phyloP scores from a whole-genome alignment of 176 grass and related monocot genomes.

The Zea mays region Zm-B73-REFERENCE-NAM-5.0 NC_050104.1:142701001-142701500 shows the following conservation, averaged over 20 bases:
- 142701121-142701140: neutral
- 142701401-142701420: slow-evolving; percentile 64
- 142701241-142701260: slow-evolving; percentile 17
- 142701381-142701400: slow-evolving; percentile 67
- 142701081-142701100: neutral
- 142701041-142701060: slow-evolving; percentile 26
- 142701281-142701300: slow-evolving; percentile 79
- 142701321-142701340: slow-evolving; percentile 87
- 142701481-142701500: slow-evolving; percentile 9
- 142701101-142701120: slow-evolving; percentile 11
- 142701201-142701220: neutral
- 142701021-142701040: slow-evolving; percentile 1
- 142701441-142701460: neutral
- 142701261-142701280: slow-evolving; percentile 85
- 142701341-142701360: slow-evolving; percentile 89
- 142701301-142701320: slow-evolving; percentile 67
- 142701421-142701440: slow-evolving; percentile 23
- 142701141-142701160: slow-evolving; percentile 23
- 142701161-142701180: slow-evolving; percentile 9
- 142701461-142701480: neutral
- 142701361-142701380: slow-evolving; percentile 85
- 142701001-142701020: neutral
- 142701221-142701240: neutral
- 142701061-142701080: neutral
- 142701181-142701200: neutral